Conservation (phyloP, 805 yeast genomes). For the Yamadazyma phyllophila region DNA sequence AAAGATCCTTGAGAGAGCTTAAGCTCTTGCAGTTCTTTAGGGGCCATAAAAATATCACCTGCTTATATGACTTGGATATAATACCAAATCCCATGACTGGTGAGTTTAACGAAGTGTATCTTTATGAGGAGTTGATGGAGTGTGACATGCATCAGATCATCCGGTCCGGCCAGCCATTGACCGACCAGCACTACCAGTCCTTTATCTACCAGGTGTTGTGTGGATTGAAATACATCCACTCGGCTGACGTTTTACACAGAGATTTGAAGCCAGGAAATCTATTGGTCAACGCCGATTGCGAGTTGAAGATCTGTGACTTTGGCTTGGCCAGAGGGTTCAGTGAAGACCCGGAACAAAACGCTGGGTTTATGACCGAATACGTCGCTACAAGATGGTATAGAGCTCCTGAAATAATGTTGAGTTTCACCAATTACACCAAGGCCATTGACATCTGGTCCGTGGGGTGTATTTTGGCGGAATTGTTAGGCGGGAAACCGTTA, state of each 20-base stretch:
- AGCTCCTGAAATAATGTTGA: conserved; percentile 96
- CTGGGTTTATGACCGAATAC: conserved; percentile 94
- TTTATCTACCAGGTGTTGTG: conserved; percentile 90
- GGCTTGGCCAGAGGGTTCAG: conserved; percentile 93
- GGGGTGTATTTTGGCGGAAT: conserved; percentile 94
- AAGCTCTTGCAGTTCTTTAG: conserved; percentile 88
- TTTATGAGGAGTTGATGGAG: conserved; percentile 97
- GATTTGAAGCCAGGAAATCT: conserved; percentile 94
- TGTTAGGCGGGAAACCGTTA: conserved; percentile 85
- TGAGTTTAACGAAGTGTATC: conserved; percentile 83
- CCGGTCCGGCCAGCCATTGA: conserved; percentile 86
- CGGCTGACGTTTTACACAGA: conserved; percentile 89
- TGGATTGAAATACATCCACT: conserved; percentile 85
- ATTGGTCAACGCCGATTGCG: conserved; percentile 94
- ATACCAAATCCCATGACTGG: conserved; percentile 62
- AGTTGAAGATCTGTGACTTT: conserved; percentile 92
- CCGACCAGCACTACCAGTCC: conserved; percentile 93
- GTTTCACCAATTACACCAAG: conserved; percentile 91
- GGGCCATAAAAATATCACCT: conserved; percentile 95
- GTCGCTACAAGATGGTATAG: conserved; percentile 99
- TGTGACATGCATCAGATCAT: conserved; percentile 98
- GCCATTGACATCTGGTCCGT: conserved; percentile 98
- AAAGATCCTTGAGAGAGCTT: conserved; percentile 87
- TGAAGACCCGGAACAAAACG: conserved; percentile 75
- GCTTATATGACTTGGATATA: conserved; percentile 91